Conservation (phyloP, 768 basidiomycete species). For the Kwoniella sp. region DNA sequence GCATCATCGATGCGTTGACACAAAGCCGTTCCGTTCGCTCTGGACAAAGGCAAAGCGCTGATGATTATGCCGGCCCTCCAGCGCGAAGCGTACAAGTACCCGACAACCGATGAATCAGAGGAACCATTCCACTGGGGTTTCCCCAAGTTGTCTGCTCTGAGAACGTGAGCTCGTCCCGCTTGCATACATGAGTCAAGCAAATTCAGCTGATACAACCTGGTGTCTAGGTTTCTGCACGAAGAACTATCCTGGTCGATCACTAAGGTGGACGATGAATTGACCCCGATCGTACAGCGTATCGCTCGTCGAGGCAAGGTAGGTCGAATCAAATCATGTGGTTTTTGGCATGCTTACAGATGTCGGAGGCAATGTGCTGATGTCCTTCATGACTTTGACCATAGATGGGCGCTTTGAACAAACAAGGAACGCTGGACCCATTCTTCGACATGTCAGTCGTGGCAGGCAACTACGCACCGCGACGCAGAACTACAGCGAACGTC, state of each 20-base stretch:
- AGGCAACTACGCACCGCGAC: slow-evolving; percentile 73
- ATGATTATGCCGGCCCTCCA: slow-evolving; percentile 51
- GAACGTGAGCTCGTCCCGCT: slow-evolving; percentile 63
- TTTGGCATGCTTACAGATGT: background rate
- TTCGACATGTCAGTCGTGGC: slow-evolving; percentile 71
- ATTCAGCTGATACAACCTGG: background rate
- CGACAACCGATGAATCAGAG: slow-evolving; percentile 83
- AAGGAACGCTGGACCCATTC: slow-evolving; percentile 74
- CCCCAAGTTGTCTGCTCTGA: slow-evolving; percentile 91
- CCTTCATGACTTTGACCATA: slow-evolving; percentile 51
- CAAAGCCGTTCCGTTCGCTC: background rate
- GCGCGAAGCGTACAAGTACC: slow-evolving; percentile 92
- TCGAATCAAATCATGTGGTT: slow-evolving; percentile 3
- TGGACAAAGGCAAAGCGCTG: slow-evolving; percentile 19
- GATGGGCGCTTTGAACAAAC: slow-evolving; percentile 70
- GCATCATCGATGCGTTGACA: background rate
- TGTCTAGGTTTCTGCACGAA: slow-evolving; percentile 66
- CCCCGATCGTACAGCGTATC: slow-evolving; percentile 89
- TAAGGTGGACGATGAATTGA: slow-evolving; percentile 87
- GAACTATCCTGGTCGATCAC: slow-evolving; percentile 79
- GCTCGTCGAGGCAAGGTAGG: slow-evolving; percentile 74
- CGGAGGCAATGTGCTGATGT: background rate
- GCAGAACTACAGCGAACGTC: slow-evolving; percentile 72
- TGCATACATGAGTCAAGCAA: background rate
- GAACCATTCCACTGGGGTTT: slow-evolving; percentile 96